A percentile compares a stretch with the other conserved stretches of the same genome.
Evolutionary conservation across 2,329 filamentous ascomycete species (phyloP).

Genomic region (Aspergillus sojae): DNA sequence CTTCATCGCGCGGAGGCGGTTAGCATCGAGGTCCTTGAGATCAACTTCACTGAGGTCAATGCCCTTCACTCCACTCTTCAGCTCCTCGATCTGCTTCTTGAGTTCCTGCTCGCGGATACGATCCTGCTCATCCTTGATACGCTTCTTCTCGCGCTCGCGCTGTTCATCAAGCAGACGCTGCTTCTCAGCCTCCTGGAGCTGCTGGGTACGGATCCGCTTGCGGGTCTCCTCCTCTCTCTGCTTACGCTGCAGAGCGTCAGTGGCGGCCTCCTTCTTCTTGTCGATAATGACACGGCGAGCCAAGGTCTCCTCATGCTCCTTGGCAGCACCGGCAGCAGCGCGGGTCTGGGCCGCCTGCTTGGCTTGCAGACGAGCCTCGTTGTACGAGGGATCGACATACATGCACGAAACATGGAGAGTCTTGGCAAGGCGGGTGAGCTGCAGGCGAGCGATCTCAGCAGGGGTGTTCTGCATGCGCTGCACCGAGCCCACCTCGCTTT

Average conservation of each 20-base stretch:
- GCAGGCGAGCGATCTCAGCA: conserved; percentile 94
- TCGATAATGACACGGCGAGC: conserved; percentile 88
- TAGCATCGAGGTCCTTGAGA: conserved; percentile 83
- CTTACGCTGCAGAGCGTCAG: conserved; percentile 80
- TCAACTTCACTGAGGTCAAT: conserved; percentile 74
- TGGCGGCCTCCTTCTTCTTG: conserved; percentile 95
- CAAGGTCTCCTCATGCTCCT: conserved; percentile 85
- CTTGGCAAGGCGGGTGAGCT: conserved; percentile 88
- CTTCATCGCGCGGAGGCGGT: conserved; percentile 90
- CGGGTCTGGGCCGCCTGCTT: conserved; percentile 79
- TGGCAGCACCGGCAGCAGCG: conserved; percentile 82
- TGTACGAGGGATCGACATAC: conserved; percentile 91
- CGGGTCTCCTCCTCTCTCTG: conserved; percentile 91
- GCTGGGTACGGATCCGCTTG: conserved; percentile 83
- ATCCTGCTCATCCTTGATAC: conserved; percentile 83
- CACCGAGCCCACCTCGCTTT: conserved; percentile 79
- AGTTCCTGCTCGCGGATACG: conserved; percentile 90
- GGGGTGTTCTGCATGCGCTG: conserved; percentile 97
- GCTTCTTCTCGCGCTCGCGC: conserved; percentile 83
- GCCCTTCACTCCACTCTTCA: conserved; percentile 83
- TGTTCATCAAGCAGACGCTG: conserved; percentile 90
- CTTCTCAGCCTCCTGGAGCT: conserved; percentile 86
- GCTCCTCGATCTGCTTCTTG: conserved; percentile 86
- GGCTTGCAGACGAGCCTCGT: conserved; percentile 75
- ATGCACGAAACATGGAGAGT: conserved; percentile 90